Conservation (phyloP, 257 asterid genomes). For the Solanum medicagineum region DNA sequence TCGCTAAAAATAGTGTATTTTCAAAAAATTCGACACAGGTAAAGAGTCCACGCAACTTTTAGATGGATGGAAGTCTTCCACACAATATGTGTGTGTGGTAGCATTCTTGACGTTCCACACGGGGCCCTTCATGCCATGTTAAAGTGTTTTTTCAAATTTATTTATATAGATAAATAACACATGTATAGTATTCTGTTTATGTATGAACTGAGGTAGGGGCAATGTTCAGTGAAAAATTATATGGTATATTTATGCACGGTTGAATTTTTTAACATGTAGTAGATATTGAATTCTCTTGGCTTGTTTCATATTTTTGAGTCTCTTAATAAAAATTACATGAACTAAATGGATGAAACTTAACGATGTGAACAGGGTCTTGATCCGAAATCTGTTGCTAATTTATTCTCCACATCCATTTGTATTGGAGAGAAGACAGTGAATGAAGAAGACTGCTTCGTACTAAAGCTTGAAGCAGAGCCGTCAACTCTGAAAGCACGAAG, state of each 20-base stretch:
- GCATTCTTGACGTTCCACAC: background rate
- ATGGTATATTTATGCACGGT: no score
- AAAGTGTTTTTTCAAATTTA: no score
- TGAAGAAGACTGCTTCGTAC: slow-evolving; percentile 27
- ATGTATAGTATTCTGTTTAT: background rate
- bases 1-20: no score
- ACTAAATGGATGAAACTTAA: background rate
- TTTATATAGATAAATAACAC: background rate
- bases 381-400: slow-evolving; percentile 23
- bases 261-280: background rate
- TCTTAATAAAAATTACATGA: background rate
- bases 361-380: slow-evolving; percentile 19
- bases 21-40: no score
- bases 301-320: background rate
- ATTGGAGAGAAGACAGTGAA: slow-evolving; percentile 23
- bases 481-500: slow-evolving; percentile 7
- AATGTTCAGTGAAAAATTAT: background rate
- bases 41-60: no score
- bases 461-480: slow-evolving; percentile 23
- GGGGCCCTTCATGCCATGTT: background rate
- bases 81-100: background rate
- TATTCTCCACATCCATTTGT: slow-evolving; percentile 27
- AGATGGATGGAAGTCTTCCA: background rate
- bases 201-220: background rate
- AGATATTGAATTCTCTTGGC: background rate